Evolutionary conservation across 176 grass and related monocot species (phyloP), one percentile per base, ranked within the genome.

Genomic region (Cenchrus americanus): DNA sequence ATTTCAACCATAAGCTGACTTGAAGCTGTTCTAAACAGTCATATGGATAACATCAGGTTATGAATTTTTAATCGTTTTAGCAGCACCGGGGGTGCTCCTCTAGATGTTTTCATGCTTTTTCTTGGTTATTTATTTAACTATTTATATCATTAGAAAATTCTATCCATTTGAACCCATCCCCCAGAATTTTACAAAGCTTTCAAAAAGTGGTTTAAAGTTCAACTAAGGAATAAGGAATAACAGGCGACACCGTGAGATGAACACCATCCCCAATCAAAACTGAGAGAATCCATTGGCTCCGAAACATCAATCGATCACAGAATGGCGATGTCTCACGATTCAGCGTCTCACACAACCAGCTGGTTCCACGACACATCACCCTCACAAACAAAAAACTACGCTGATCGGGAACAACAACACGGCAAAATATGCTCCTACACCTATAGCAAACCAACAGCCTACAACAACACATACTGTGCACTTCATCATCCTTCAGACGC

Each of bases 381-480:
- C 51, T 41, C 49, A 69, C 71, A 10, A 72, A 84, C 49, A 83
- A 81, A 57, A 57, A 80, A 80, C 14, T 53, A 78, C 27, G 57
- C 23, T 24, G 30, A 40, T 24, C 78, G 19, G 32, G 37, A 48
- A 55, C 64, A 41, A 69, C 70, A 82, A 19, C 17, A 53, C 49
- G 21, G 27, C 69, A 57, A 85, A 89, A 84, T 76, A 75, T 88
- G 85, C 69, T 74, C 47, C 26, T 72, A 58, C 47, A 78, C 47
- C 26, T 72, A 65, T 40, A 73, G 49, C 57, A 23, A 59, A 73
- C 76, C 46, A 66, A 75, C 81, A 76, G 18, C 77, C 77, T 84
- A 75, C 67, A 84, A 54, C 55, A 84, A 10, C 63, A 49, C 15
- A 41, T 4, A 57, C 30, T 15, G 10, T 24, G 30, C 58, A 65